Base-by-base conservation (phyloP, 257 asterid species). In the Solanum corneliomulleri region DNA sequence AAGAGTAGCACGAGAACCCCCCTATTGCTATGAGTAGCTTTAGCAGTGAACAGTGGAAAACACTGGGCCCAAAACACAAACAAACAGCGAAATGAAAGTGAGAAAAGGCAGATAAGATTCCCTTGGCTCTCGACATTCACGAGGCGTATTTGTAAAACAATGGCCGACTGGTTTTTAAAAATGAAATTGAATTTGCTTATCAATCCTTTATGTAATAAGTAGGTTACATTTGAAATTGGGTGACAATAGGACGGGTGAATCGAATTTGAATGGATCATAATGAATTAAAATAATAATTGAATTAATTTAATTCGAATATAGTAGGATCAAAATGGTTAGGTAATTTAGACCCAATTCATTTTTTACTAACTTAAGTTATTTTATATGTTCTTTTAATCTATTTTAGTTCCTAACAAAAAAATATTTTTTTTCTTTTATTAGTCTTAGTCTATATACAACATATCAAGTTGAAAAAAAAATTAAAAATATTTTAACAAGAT, bases 221-320 rank as follows among this genome's bases (percentile, higher is more conserved):
- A n/a, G 3, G 16, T n/a, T 64, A n/a, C 13, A 52, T 52, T 9
- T 52, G 62, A 52, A 52, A 3, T 52, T 52, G 64, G 25, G 25
- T 56, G 64, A 3, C 11, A 3, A 20, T 56, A 2, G 25, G 11
- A 18, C 0, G n/a, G 2, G 2, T 56, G 4, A 0, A 0, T 18
- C 0, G 20, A 56, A 56, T 18, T 56, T 56, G 4, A 0, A 18
- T 3, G 0, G 4, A 0, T 7, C 2, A 18, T 20, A 7, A 20
- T 56, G 0, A 4, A 11, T 56, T 18, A 56, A 56, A 1, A 56
- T 56, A 20, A 56, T 1, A 56, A 2, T 18, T 2, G 0, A 4
- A 56, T 56, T 27, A 20, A 20, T 16, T 0, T 11, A 56, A 56
- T 7, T 2, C 0, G 1, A 56, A 56, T 56, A 1, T 20, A n/a